phyloP scores from a whole-genome alignment of 805 yeast genomes.

The Yamadazyma takamatsuzukensis region DNA sequence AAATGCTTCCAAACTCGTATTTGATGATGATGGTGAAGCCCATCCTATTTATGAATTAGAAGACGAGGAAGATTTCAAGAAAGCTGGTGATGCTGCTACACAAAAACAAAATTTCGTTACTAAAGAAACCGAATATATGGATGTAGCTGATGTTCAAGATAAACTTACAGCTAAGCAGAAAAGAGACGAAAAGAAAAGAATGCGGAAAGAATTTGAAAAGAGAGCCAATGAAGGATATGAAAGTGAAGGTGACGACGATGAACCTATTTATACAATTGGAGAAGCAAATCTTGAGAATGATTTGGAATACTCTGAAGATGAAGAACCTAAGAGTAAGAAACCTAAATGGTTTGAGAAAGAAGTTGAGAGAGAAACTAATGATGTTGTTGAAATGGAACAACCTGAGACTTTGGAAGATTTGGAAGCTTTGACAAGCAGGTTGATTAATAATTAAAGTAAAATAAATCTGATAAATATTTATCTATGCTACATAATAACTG shows the following conservation, averaged over 20 bases:
- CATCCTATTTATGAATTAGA: constrained; percentile 90
- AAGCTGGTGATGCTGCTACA: constrained; percentile 62
- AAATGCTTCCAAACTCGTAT: constrained; percentile 71
- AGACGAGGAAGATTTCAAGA: constrained; percentile 81
- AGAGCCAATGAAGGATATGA: constrained; percentile 40
- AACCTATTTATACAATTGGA: constrained; percentile 21
- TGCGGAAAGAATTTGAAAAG: constrained; percentile 76
- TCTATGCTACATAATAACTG: constrained; percentile 12
- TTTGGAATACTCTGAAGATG: constrained; percentile 34
- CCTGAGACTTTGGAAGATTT: constrained; percentile 92
- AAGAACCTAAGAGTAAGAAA: constrained; percentile 36
- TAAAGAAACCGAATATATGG: constrained; percentile 69
- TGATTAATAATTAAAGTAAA: constrained; percentile 23
- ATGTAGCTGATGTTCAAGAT: constrained; percentile 68
- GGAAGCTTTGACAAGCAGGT: constrained; percentile 74
- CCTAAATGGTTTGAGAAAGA: constrained; percentile 47
- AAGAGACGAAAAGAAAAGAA: constrained; percentile 82
- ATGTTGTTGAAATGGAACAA: constrained; percentile 70
- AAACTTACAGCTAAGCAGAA: constrained; percentile 73
- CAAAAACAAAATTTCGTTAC: constrained; percentile 67
- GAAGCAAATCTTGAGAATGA: constrained; percentile 44
- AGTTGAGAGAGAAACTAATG: constrained; percentile 20
- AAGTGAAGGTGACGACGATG: constrained; percentile 30
- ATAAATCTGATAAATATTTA: not conserved
- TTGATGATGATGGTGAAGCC: constrained; percentile 93